phyloP scores from a whole-genome alignment of 108 stramenopile species.

The Epipyxis sp. region DNA sequence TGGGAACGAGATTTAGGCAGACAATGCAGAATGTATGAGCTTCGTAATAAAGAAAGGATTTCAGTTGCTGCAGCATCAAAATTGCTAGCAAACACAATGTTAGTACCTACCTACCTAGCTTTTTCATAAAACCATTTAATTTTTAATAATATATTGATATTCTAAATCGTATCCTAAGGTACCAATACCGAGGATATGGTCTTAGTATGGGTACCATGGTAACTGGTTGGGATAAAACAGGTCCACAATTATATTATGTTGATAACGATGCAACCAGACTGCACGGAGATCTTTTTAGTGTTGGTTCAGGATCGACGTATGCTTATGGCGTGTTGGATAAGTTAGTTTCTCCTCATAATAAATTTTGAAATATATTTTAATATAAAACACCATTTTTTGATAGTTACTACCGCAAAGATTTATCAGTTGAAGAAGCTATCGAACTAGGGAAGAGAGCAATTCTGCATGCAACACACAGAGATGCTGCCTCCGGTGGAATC shows the following conservation, averaged over 20 bases:
- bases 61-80: conserved; percentile 96
- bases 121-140: neutral
- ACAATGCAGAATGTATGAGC: conserved; percentile 94
- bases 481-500: conserved; percentile 89
- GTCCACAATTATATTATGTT: conserved; percentile 98
- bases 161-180: conserved; percentile 45
- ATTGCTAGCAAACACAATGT: conserved; percentile 87
- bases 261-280: conserved; percentile 97
- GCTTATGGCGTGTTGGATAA: conserved; percentile 99
- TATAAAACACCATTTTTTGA: too few species aligned
- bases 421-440: conserved; percentile 97
- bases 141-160: neutral
- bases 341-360: conserved; percentile 56
- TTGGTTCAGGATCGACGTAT: conserved; percentile 96
- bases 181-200: conserved; percentile 94
- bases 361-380: neutral
- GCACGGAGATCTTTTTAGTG: conserved; percentile 92
- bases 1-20: conserved; percentile 93
- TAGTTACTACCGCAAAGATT: conserved; percentile 78
- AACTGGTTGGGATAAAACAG: conserved; percentile 96
- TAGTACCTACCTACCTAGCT: neutral
- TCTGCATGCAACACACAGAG: conserved; percentile 98
- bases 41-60: conserved; percentile 93
- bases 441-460: conserved; percentile 98
- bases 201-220: conserved; percentile 98